Evolutionary conservation across 2,329 filamentous ascomycete species (phyloP), one percentile per base, ranked within the genome.

Genomic region (Drechslera avenae): DNA sequence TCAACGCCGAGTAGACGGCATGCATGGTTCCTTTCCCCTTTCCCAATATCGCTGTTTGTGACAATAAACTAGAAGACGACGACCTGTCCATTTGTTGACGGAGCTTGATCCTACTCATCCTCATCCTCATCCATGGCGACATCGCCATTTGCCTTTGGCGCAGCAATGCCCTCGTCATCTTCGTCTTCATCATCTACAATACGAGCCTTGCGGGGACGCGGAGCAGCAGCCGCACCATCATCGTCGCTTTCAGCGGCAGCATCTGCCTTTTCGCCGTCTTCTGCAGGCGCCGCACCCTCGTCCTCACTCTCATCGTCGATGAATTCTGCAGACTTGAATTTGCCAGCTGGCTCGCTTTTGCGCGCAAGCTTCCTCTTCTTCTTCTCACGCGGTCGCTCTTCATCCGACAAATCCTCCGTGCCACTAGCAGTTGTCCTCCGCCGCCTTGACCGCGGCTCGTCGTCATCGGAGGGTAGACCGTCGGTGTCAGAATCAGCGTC

Each of bases 321-420:
- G 56, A 91, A 84, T 74, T 96, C 91, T 1, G 83, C 86, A 42
- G 88, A 92, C 81, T 96, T 96, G 80, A 84, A 96, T 75, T 96
- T 95, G 71, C 73, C 75, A 63, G 68, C 39, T 0, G 64, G 63
- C 46, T 71, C 66, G 60, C 71, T 60, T 66, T 83, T 83, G 52
- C 82, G 75, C 61, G 85, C 83, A 44, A 86, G 64, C 64, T 81
- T 82, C 70, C 83, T 78, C 68, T 82, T 81, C 76, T 86, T 86
- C 75, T 86, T 86, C 75, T 82, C 83, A 46, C 75, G 74, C 16
- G 75, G 86, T 17, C 82, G 81, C 50, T 81, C 78, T 51, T 83
- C 85, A 73, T 87, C 88, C 69, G 77, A 66, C 0, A 68, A 67
- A 30, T 73, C 77, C 21, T 73, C 74, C 5, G 67, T 75, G 17